phyloP scores from a whole-genome alignment of 495 filamentous ascomycete genomes.

The Rusavskia elegans region DNA sequence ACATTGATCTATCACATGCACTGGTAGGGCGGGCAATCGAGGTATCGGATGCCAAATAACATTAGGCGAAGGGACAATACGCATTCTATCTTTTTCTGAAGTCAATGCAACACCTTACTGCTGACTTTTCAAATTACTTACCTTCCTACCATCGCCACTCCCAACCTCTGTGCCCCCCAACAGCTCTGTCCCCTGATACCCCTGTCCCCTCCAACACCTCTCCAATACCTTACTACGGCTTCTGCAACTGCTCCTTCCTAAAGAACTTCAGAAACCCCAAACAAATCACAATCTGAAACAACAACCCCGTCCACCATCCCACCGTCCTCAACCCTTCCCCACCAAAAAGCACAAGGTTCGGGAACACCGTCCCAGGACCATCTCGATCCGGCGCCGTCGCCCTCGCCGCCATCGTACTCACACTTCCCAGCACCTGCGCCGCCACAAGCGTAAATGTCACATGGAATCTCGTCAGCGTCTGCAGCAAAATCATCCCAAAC shows the following conservation, averaged over 20 bases:
- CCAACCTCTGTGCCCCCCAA: no score
- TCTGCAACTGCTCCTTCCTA: conserved; percentile 46
- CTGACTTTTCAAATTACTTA: no score
- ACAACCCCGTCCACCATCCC: conserved; percentile 51
- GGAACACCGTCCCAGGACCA: conserved; percentile 49
- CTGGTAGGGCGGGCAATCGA: no score
- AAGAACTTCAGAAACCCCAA: conserved; percentile 46
- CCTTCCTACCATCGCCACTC: no score
- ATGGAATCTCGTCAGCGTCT: conserved; percentile 46
- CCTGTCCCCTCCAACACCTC: background rate
- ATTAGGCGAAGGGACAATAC: no score
- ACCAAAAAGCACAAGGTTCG: conserved; percentile 33
- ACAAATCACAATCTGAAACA: conserved; percentile 46
- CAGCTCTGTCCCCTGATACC: background rate
- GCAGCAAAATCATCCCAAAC: conserved; percentile 47
- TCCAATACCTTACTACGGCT: conserved; percentile 35
- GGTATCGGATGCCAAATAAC: no score
- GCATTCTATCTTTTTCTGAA: no score
- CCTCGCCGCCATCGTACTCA: conserved; percentile 40
- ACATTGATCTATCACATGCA: no score
- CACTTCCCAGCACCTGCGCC: conserved; percentile 39
- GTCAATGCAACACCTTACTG: no score
- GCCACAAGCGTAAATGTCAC: conserved; percentile 36
- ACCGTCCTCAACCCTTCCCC: conserved; percentile 33
- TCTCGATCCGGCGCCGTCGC: conserved; percentile 41